These are phyloP conservation scores for Botrytis hyacinthi DNA, from an alignment of 2,329 filamentous ascomycete species.

Conservation along the genomic window DNA sequence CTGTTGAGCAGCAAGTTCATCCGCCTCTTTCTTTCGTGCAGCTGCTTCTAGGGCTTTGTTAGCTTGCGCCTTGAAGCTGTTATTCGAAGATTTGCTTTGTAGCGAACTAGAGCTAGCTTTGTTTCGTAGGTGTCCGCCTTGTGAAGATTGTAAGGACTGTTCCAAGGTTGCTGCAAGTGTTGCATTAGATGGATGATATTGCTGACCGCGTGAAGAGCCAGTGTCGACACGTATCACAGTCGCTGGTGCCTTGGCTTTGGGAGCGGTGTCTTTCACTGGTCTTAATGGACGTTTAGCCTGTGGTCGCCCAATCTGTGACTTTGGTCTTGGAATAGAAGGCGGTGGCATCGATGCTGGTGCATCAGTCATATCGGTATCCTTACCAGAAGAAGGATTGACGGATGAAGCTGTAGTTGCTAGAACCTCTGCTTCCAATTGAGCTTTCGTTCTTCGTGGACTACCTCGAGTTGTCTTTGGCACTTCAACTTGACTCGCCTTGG, in stretches of 20 bases:
- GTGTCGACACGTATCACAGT: constrained; percentile 72
- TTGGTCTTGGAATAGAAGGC: constrained; percentile 55
- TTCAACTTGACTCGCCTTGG: constrained; percentile 37
- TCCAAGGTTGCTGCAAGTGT: constrained; percentile 57
- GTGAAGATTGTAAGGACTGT: constrained; percentile 51
- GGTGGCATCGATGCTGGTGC: constrained; percentile 56
- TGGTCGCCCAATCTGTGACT: constrained; percentile 49
- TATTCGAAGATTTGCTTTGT: constrained; percentile 43
- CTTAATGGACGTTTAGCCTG: constrained; percentile 59
- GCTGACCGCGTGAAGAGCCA: constrained; percentile 61
- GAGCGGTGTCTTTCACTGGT: constrained; percentile 57
- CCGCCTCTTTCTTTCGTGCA: constrained; percentile 79
- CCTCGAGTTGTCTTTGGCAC: constrained; percentile 47
- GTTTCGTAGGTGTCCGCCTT: constrained; percentile 48
- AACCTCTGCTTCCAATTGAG: constrained; percentile 38
- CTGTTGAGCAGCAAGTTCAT: constrained; percentile 74
- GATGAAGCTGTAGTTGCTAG: constrained; percentile 38
- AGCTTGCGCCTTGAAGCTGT: constrained; percentile 64
- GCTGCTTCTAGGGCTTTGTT: constrained; percentile 72
- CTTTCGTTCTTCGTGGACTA: constrained; percentile 53
- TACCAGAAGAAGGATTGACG: constrained; percentile 40
- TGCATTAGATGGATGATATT: constrained; percentile 58
- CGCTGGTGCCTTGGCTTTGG: constrained; percentile 62
- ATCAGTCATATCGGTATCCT: constrained; percentile 57
- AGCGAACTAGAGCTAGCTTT: constrained; percentile 58